phyloP scores from a whole-genome alignment of 1,284 basidiomycete species.

The Ustilago hordei region DNA sequence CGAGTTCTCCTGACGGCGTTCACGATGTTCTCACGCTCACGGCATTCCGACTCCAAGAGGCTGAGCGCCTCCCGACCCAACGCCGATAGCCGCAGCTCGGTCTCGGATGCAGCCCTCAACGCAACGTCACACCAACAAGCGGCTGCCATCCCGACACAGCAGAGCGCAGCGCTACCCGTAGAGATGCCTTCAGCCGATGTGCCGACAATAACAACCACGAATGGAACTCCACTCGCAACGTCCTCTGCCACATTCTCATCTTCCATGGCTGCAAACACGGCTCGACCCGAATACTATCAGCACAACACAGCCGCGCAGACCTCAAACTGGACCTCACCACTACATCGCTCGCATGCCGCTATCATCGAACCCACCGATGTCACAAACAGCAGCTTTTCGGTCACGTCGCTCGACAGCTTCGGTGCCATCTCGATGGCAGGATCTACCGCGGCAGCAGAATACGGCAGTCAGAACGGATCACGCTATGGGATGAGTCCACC shows the following conservation, averaged over 20 bases:
- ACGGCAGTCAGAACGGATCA: constrained; percentile 31
- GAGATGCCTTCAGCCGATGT: constrained; percentile 20
- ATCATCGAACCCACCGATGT: constrained; percentile 14
- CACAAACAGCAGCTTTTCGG: constrained; percentile 35
- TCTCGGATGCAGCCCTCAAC: background rate
- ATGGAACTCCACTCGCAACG: constrained; percentile 25
- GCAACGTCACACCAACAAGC: background rate
- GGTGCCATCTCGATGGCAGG: constrained; percentile 35
- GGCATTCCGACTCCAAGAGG: constrained; percentile 26
- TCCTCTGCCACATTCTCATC: constrained; percentile 12
- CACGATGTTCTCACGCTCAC: constrained; percentile 32
- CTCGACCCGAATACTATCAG: constrained; percentile 1
- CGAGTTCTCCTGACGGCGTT: background rate
- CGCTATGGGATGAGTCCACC: constrained; percentile 29
- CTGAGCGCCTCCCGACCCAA: constrained; percentile 17
- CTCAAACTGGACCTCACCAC: constrained; percentile 10
- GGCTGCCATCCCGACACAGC: background rate
- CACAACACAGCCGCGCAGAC: constrained; percentile 2
- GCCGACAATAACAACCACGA: constrained; percentile 34
- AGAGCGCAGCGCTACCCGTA: constrained; percentile 10
- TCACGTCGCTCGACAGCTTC: constrained; percentile 39
- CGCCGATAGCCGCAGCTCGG: constrained; percentile 1
- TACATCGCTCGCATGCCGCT: constrained; percentile 4
- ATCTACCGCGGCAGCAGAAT: constrained; percentile 27
- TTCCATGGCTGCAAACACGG: background rate